A percentile compares a stretch with the other conserved stretches of the same genome.
Conservation (phyloP, 345 rosid genomes). For the Eucalyptus curtisii region DNA sequence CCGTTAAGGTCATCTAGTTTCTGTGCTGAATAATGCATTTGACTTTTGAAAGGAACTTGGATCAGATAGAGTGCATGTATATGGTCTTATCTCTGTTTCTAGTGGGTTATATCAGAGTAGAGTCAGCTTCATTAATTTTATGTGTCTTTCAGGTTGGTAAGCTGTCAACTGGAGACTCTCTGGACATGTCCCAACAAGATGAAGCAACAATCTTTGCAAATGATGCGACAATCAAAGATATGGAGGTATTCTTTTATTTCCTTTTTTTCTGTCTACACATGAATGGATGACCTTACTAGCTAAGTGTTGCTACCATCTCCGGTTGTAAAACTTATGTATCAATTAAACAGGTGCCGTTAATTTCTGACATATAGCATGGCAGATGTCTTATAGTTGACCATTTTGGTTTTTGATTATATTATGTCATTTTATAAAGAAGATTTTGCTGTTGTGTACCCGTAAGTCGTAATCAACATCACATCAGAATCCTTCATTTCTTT, state of each 20-base stretch:
- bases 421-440: background rate
- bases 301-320: background rate
- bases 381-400: background rate
- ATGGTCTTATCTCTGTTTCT: background rate
- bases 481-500: background rate
- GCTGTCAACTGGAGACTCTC: slow-evolving; percentile 93
- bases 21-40: background rate
- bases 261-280: background rate
- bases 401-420: background rate
- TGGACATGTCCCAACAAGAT: slow-evolving; percentile 80
- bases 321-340: background rate
- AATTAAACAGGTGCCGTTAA: background rate
- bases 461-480: background rate
- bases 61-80: background rate
- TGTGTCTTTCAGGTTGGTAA: slow-evolving; percentile 49
- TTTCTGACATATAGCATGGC: background rate
- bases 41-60: background rate
- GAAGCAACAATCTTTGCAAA: slow-evolving; percentile 67
- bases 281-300: background rate
- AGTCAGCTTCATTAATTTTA: background rate
- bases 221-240: slow-evolving; percentile 84
- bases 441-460: background rate
- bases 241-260: slow-evolving; percentile 63
- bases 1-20: background rate
- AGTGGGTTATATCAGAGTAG: background rate